Conservation (phyloP, 2,329 filamentous ascomycete genomes). For the Nemania abortiva region DNA sequence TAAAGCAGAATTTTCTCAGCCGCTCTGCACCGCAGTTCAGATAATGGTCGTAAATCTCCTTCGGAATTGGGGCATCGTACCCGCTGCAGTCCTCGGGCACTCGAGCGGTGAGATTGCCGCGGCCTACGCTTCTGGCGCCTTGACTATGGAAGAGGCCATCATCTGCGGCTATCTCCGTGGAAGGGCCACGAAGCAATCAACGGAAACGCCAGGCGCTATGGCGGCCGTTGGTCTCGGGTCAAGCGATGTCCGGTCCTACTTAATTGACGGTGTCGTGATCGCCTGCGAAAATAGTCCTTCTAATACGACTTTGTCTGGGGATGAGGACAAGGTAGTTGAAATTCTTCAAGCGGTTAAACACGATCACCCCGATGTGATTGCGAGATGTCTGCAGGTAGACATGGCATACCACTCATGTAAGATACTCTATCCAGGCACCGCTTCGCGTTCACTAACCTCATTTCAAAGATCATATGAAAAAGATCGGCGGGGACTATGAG, state of each 20-base stretch:
- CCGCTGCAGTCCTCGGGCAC: slow-evolving; percentile 15
- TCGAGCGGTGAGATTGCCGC: slow-evolving; percentile 28
- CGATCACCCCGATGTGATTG: slow-evolving; percentile 48
- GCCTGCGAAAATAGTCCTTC: slow-evolving; percentile 51
- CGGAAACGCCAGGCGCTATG: slow-evolving; percentile 52
- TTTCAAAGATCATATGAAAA: slow-evolving; percentile 42
- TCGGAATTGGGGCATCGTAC: neutral
- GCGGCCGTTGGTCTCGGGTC: slow-evolving; percentile 55
- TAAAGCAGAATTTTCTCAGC: slow-evolving; percentile 19
- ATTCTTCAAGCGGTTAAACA: slow-evolving; percentile 49
- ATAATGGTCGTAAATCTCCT: neutral
- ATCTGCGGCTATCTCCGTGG: slow-evolving; percentile 58
- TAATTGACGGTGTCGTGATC: slow-evolving; percentile 46
- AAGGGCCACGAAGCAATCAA: slow-evolving; percentile 42
- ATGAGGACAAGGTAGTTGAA: slow-evolving; percentile 41
- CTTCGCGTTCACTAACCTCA: slow-evolving; percentile 6
- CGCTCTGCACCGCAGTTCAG: slow-evolving; percentile 21
- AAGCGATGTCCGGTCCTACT: slow-evolving; percentile 47
- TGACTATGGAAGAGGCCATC: slow-evolving; percentile 55
- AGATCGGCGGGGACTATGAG: slow-evolving; percentile 39
- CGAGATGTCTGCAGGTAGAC: slow-evolving; percentile 54
- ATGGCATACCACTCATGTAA: slow-evolving; percentile 57
- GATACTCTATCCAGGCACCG: neutral
- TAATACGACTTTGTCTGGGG: slow-evolving; percentile 50
- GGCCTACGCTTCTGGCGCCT: slow-evolving; percentile 42